These are phyloP conservation scores for Xylariaceae sp. DNA, from an alignment of 2,329 filamentous ascomycete species.

Conservation along the genomic window DNA sequence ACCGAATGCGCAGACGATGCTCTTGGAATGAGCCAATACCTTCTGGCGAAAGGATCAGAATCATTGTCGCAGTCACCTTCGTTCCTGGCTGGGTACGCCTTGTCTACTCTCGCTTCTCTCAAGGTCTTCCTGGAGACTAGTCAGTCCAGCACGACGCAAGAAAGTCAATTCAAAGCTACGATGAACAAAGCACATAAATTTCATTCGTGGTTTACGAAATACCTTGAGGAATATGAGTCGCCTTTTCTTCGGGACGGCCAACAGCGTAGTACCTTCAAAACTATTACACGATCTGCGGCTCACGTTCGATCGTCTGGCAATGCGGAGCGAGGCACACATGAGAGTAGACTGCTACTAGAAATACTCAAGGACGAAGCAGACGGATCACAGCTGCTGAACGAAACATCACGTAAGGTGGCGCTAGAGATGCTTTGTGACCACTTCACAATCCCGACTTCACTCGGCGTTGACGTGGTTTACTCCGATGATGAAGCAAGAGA, in stretches of 20 bases:
- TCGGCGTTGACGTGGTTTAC: conserved; percentile 68
- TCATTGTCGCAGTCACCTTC: conserved; percentile 69
- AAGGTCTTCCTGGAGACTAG: conserved; percentile 73
- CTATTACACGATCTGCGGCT: conserved; percentile 70
- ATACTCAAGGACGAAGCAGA: conserved; percentile 74
- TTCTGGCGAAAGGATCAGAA: conserved; percentile 68
- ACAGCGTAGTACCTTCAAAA: conserved; percentile 61
- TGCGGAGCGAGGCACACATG: conserved; percentile 68
- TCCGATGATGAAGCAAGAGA: conserved; percentile 65
- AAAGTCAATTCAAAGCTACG: conserved; percentile 78
- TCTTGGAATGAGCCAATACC: conserved; percentile 82
- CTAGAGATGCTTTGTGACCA: conserved; percentile 73
- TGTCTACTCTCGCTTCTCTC: conserved; percentile 80
- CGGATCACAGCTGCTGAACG: conserved; percentile 66
- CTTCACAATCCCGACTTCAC: conserved; percentile 65
- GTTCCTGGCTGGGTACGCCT: conserved; percentile 78
- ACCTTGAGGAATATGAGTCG: conserved; percentile 65
- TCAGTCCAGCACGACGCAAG: conserved; percentile 80
- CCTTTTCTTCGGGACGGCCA: conserved; percentile 50
- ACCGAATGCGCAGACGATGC: conserved; percentile 89
- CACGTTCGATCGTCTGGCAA: conserved; percentile 70
- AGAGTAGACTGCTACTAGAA: conserved; percentile 78
- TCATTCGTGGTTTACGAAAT: conserved; percentile 75
- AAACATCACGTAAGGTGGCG: conserved; percentile 70
- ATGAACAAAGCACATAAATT: conserved; percentile 76